A percentile compares a stretch with the other conserved stretches of the same genome.
Conservation (phyloP, 768 basidiomycete species). For the Suillus fuscotomentosus region DNA sequence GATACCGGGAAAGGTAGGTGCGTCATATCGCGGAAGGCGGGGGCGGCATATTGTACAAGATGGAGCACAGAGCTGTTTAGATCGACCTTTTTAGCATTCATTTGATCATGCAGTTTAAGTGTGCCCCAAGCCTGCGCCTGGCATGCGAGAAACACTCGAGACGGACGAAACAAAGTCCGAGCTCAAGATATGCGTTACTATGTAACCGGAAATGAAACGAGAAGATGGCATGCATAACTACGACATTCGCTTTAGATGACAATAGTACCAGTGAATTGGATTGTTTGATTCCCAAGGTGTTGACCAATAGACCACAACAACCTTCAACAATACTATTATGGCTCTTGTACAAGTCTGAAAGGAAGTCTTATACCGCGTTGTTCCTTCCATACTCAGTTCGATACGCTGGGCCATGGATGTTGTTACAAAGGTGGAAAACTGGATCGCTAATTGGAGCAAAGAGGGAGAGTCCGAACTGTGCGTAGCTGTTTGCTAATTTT, state of each 20-base stretch:
- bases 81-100: background rate
- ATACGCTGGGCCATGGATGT: slow-evolving; percentile 51
- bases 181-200: background rate
- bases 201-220: background rate
- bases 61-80: background rate
- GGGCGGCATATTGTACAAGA: background rate
- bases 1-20: background rate
- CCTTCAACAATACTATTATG: slow-evolving; percentile 20
- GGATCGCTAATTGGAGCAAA: slow-evolving; percentile 52
- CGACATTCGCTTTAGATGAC: background rate
- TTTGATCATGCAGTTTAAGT: background rate
- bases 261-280: background rate
- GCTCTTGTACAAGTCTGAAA: slow-evolving; percentile 12
- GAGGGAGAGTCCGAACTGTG: slow-evolving; percentile 67
- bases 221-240: background rate
- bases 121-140: background rate
- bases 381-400: slow-evolving; percentile 12
- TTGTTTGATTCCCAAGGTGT: slow-evolving; percentile 1
- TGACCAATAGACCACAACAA: slow-evolving; percentile 27
- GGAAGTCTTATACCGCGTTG: slow-evolving; percentile 13
- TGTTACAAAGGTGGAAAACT: slow-evolving; percentile 49
- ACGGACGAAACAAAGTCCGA: background rate
- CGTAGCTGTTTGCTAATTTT: slow-evolving; percentile 18
- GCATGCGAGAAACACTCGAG: background rate
- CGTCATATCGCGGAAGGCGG: background rate